Base-by-base conservation (phyloP, 768 basidiomycete genomes). In the Suillus sp. region DNA sequence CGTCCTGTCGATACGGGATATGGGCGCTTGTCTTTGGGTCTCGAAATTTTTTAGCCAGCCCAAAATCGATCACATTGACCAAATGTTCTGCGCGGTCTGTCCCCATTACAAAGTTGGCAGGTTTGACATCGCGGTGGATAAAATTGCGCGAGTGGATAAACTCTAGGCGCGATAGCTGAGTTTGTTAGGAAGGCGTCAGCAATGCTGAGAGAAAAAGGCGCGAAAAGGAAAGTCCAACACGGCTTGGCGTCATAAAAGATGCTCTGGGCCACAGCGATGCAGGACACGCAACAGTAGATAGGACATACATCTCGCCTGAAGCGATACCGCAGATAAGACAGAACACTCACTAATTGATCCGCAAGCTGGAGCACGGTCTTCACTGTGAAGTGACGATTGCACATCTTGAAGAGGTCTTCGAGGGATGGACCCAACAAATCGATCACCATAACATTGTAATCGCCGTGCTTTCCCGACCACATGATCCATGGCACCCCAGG, bases 91-190 rank as follows among this genome's bases (percentile, higher is more conserved):
- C 79, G 66, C 86, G 88, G 65, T 87, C 87, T 53, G 87, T 84
- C 66, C 94, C 93, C 93, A 99, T 98, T 65, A 99, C 90, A 74
- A 99, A 99, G 79, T 99, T 99, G 70, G 96, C 96, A 42, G 96
- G 96, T 76, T 99, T 99, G 77, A 99, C 91, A 74, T 99, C 96
- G 67, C 96, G 92, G 75, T 99, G 96, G 47, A 97, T 88, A 68
- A 96, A 91, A 71, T 93, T 92, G 71, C 93, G 90, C 1, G 92
- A 93, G 78, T 99, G 96, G 68, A 98, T 95, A 76, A 95, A 99
- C 76, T 97, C 93, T 71, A 98, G 90, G 55, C 96, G 94, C 9
- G 94, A 93, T 75, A 97, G 89, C 95, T 96, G 70, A 35, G 62
- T 63, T 63, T 8, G 71, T 42, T 63, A 67, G 38, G 67, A 60